Percentiles rank a stretch among this genome's conserved stretches.
Evolutionary conservation across 139 green algal genomes (phyloP).

Genomic region (Marvania coccoides): DNA sequence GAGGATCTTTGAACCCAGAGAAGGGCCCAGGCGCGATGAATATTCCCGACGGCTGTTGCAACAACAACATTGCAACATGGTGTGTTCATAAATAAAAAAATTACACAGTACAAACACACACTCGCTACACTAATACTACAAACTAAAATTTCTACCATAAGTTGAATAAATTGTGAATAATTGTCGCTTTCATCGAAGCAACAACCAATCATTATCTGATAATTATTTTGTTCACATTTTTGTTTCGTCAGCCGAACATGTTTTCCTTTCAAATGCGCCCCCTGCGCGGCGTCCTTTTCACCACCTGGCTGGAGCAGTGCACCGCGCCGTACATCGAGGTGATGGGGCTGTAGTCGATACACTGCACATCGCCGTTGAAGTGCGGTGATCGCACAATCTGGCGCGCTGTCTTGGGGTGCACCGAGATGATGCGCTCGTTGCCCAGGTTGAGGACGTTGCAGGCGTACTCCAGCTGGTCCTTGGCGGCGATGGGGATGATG

Average conservation of each 20-base stretch:
- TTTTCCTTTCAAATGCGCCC: background rate
- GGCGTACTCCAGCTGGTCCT: slow-evolving; percentile 85
- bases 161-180: too few relatives aligned
- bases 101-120: too few relatives aligned
- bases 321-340: slow-evolving; percentile 92
- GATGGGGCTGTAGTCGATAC: slow-evolving; percentile 80
- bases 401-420: slow-evolving; percentile 66
- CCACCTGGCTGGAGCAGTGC: slow-evolving; percentile 86
- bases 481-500: slow-evolving; percentile 80
- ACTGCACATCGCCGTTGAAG: slow-evolving; percentile 70
- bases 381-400: slow-evolving; percentile 69
- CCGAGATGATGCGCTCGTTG: slow-evolving; percentile 70
- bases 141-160: too few relatives aligned
- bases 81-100: too few relatives aligned
- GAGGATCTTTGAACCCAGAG: too few relatives aligned
- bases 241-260: background rate
- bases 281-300: slow-evolving; percentile 23
- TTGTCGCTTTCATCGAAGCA: too few relatives aligned
- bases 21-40: too few relatives aligned
- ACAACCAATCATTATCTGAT: background rate
- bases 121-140: too few relatives aligned
- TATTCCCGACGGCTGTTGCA: too few relatives aligned
- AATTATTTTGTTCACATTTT: background rate
- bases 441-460: slow-evolving; percentile 91
- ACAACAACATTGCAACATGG: too few relatives aligned